These are phyloP conservation scores for Colletotrichum sp. DNA, from an alignment of 2,329 filamentous ascomycete genomes.

Conservation along the genomic window DNA sequence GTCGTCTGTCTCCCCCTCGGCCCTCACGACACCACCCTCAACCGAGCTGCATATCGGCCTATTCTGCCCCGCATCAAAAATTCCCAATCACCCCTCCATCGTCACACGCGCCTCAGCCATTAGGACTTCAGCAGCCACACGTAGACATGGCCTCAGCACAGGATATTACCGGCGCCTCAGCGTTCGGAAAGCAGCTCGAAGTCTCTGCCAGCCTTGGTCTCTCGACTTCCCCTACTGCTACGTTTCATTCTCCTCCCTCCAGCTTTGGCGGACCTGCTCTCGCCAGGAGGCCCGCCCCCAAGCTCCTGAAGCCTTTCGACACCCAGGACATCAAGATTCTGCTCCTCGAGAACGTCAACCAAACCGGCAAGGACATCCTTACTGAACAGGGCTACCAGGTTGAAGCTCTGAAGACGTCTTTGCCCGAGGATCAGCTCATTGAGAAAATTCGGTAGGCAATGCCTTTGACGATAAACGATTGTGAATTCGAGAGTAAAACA, in stretches of 20 bases:
- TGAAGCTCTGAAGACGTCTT: conserved; percentile 85
- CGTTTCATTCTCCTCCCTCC: conserved; percentile 75
- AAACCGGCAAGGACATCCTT: conserved; percentile 85
- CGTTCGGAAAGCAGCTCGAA: conserved; percentile 32
- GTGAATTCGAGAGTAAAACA: not conserved
- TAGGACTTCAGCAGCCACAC: not conserved
- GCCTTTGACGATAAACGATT: not conserved
- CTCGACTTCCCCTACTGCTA: conserved; percentile 76
- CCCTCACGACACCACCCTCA: not conserved
- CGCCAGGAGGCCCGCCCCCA: conserved; percentile 54
- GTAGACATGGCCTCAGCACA: conserved; percentile 50
- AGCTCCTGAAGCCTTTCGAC: conserved; percentile 93
- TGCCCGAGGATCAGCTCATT: conserved; percentile 92
- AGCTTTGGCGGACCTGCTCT: conserved; percentile 59
- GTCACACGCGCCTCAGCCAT: not conserved
- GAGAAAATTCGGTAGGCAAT: conserved; percentile 86
- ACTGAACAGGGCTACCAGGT: conserved; percentile 92
- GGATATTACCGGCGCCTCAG: conserved; percentile 49
- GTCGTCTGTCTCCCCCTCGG: not conserved
- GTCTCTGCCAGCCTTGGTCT: conserved; percentile 68
- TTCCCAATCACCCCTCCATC: conserved; percentile 6
- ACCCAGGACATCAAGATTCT: conserved; percentile 97
- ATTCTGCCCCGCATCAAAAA: conserved; percentile 4
- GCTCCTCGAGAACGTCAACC: conserved; percentile 93
- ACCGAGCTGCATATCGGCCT: not conserved